Conservation (phyloP, 257 asterid genomes). For the Anisodus acutangulus region DNA sequence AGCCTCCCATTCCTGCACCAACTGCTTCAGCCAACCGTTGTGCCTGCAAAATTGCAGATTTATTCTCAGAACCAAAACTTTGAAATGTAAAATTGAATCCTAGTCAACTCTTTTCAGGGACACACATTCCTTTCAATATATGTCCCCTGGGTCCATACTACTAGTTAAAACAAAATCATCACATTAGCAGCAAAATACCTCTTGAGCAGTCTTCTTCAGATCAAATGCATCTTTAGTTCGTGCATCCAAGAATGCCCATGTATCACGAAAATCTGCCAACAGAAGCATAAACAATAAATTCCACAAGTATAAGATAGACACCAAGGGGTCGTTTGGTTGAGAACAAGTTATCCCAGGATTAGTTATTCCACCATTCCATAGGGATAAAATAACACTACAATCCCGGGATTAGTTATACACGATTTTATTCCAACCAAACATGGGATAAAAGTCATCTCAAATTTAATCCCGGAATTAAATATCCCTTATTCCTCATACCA, state of each 20-base stretch:
- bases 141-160: neutral
- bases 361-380: too few species aligned
- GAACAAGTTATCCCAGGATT: too few species aligned
- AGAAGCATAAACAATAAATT: conserved; percentile 28
- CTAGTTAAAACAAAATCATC: neutral
- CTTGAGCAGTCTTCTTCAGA: conserved; percentile 73
- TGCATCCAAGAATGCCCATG: conserved; percentile 83
- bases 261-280: conserved; percentile 69
- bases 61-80: neutral
- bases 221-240: conserved; percentile 87
- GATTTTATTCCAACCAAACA: too few species aligned
- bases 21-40: conserved; percentile 84
- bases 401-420: too few species aligned
- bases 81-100: neutral
- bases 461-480: too few species aligned
- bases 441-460: too few species aligned
- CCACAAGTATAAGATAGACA: neutral
- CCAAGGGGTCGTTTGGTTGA: too few species aligned
- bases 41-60: conserved; percentile 54
- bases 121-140: neutral
- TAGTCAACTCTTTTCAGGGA: neutral
- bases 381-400: too few species aligned
- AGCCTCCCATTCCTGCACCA: conserved; percentile 87
- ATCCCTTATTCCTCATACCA: too few species aligned
- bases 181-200: conserved; percentile 52